Percentiles rank a stretch among this genome's conserved stretches.
These are phyloP conservation scores for Puccinia hordei DNA, from an alignment of 1,284 basidiomycete genomes.

Conservation along the genomic window DNA sequence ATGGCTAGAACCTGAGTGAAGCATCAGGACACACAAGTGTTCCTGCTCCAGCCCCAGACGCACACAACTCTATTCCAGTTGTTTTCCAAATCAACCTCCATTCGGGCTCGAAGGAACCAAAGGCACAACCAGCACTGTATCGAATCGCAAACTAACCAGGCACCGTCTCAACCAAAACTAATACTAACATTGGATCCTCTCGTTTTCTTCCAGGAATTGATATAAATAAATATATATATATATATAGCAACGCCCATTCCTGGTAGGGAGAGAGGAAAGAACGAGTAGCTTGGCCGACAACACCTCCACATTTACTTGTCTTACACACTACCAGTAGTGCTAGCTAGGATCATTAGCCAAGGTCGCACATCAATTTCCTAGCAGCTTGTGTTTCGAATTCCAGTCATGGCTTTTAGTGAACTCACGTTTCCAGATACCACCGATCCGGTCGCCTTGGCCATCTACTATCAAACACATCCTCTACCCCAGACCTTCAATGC, in stretches of 20 bases:
- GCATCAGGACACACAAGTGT: background rate
- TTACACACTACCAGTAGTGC: background rate
- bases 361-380: background rate
- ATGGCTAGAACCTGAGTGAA: background rate
- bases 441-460: conserved; percentile 26
- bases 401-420: background rate
- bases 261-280: background rate
- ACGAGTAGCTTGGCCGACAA: background rate
- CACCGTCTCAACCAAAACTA: background rate
- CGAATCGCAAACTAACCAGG: background rate
- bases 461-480: conserved; percentile 43
- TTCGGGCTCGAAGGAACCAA: background rate
- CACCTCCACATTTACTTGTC: background rate
- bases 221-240: background rate
- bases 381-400: background rate
- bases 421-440: conserved; percentile 9
- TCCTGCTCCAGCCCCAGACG: background rate
- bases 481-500: conserved; percentile 34
- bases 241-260: background rate
- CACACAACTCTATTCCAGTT: background rate
- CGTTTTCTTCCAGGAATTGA: background rate
- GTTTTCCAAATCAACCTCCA: background rate
- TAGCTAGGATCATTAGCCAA: background rate
- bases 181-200: background rate
- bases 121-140: background rate